Evolutionary conservation across 352 stramenopile species (phyloP).

Genomic region (Thraustochytrium sp.): DNA sequence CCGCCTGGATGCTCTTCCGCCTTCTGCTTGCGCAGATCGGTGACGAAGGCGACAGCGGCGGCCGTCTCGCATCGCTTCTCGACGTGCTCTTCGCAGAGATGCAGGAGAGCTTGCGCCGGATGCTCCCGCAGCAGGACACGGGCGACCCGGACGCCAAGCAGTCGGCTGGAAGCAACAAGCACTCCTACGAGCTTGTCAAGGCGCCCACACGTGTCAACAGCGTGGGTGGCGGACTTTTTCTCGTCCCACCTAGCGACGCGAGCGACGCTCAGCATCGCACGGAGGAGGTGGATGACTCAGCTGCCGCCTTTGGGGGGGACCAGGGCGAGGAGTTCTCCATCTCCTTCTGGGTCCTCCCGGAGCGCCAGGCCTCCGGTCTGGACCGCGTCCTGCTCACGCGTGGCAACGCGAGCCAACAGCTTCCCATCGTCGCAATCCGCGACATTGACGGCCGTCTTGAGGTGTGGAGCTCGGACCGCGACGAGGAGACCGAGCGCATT

Average conservation of each 20-base stretch:
- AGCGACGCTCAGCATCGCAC: conserved; percentile 50
- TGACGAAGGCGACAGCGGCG: background rate
- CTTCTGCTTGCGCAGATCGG: conserved; percentile 21
- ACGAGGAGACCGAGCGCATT: conserved; percentile 54
- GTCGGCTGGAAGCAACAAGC: background rate
- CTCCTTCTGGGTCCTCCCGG: conserved; percentile 70
- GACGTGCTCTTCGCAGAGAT: conserved; percentile 29
- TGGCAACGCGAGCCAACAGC: conserved; percentile 58
- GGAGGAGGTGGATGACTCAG: conserved; percentile 58
- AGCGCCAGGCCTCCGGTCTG: conserved; percentile 51
- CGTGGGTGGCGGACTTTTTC: conserved; percentile 59
- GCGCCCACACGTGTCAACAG: conserved; percentile 59
- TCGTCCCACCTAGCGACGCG: conserved; percentile 33
- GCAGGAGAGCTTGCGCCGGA: conserved; percentile 24
- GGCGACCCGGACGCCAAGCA: background rate
- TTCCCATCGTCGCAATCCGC: conserved; percentile 52
- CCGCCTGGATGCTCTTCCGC: conserved; percentile 28
- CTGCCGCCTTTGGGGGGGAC: no score
- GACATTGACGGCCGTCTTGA: conserved; percentile 51
- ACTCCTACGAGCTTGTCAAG: conserved; percentile 64
- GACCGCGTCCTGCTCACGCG: conserved; percentile 64
- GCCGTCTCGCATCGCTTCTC: background rate
- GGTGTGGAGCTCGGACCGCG: background rate
- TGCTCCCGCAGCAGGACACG: conserved; percentile 26
- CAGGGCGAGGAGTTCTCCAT: conserved; percentile 71